These are phyloP conservation scores for Sequoia sempervirens DNA, from an alignment of 75 land plant species.

Conservation along the genomic window DNA sequence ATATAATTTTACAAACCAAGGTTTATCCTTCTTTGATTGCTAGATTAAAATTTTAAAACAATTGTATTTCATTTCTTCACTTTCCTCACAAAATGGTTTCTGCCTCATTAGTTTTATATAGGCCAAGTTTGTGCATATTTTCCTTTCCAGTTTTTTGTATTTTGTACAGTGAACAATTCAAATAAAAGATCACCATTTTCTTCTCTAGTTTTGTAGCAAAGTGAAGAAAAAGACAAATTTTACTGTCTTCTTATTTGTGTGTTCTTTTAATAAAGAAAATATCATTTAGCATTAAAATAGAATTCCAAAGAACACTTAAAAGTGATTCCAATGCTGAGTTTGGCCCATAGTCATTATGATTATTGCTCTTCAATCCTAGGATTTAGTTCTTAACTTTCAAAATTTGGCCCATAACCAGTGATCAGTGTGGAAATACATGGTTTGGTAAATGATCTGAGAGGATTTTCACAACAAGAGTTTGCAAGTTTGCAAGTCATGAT, in stretches of 20 bases:
- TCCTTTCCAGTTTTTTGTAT: background rate
- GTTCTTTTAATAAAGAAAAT: background rate
- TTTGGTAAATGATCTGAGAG: no score
- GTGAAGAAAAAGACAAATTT: background rate
- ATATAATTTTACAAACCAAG: background rate
- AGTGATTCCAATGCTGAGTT: background rate
- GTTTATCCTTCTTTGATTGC: background rate
- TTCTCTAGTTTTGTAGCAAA: background rate
- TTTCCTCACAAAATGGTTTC: background rate
- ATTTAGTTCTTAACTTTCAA: background rate
- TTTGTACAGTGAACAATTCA: background rate
- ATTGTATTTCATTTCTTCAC: background rate
- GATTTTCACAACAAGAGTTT: no score
- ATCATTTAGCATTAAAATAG: background rate
- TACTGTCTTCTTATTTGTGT: background rate
- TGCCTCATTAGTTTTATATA: background rate
- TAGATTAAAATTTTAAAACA: background rate
- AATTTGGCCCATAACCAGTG: no score
- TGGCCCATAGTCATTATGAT: background rate
- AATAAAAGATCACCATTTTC: background rate
- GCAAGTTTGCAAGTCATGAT: no score
- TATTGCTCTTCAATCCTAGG: background rate
- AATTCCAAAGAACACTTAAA: background rate
- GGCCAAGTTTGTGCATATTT: background rate
- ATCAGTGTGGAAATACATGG: no score